Conservation (phyloP, 2,329 filamentous ascomycete species). For the Pyricularia sp. region DNA sequence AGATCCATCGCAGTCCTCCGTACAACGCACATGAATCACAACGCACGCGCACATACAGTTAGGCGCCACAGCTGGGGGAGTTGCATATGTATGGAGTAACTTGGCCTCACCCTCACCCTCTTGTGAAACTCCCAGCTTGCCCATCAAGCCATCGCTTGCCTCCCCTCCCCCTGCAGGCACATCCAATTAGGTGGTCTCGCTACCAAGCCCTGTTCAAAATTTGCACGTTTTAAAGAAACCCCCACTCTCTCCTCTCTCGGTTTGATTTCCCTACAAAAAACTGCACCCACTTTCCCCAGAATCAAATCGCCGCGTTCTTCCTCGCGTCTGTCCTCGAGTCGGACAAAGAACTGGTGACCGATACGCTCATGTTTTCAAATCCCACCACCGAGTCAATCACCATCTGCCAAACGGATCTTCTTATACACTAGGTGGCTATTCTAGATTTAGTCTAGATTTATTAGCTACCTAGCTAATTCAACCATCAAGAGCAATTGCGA, state of each 20-base stretch:
- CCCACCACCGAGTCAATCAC: neutral
- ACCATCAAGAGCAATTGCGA: neutral
- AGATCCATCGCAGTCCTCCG: too few species aligned
- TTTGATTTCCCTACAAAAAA: neutral
- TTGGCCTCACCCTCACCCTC: neutral
- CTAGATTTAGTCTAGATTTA: neutral
- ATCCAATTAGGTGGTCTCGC: neutral
- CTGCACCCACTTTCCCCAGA: constrained; percentile 1
- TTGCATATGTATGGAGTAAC: neutral
- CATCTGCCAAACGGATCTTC: neutral
- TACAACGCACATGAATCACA: neutral
- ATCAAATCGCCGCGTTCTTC: neutral
- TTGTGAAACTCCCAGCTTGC: neutral
- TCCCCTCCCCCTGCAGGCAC: neutral
- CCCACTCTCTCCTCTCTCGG: neutral
- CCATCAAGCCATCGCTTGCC: neutral
- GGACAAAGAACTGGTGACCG: neutral
- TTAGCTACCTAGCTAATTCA: neutral
- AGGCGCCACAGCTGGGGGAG: neutral
- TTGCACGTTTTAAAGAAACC: neutral
- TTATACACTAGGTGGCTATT: neutral
- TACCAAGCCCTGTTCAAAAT: neutral
- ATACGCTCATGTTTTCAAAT: neutral
- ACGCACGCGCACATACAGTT: neutral
- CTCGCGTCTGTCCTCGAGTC: neutral